Percentiles rank a stretch among this genome's conserved stretches.
These are phyloP conservation scores for Strigomonas culicis DNA, from an alignment of 208 protist species.

Conservation along the genomic window DNA sequence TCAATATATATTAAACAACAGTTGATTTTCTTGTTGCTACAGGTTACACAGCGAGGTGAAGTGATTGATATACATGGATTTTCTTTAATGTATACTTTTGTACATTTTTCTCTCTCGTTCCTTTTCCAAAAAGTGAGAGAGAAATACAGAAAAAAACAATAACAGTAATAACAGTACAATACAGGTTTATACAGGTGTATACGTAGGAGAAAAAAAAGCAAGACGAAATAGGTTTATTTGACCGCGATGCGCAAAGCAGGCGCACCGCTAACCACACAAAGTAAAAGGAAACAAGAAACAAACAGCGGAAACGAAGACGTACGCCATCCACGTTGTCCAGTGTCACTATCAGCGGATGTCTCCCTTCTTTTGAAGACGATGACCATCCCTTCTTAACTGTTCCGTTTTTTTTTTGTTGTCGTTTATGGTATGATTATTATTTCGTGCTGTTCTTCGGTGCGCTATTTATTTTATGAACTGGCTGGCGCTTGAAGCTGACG, in stretches of 20 bases:
- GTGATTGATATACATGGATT: not conserved
- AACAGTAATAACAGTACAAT: not conserved
- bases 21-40: not conserved
- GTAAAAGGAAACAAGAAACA: constrained; percentile 3
- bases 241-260: not conserved
- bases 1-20: not conserved
- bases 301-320: not conserved
- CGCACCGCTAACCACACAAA: not conserved
- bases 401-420: not conserved
- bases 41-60: not conserved
- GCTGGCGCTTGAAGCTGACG: not conserved
- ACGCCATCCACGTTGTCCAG: too few species aligned
- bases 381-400: too few species aligned
- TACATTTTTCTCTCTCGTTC: not conserved
- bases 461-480: not conserved
- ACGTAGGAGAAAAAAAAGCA: constrained; percentile 13
- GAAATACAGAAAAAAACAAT: constrained; percentile 11
- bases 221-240: not conserved
- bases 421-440: not conserved
- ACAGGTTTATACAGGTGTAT: constrained; percentile 10
- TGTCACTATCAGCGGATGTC: too few species aligned
- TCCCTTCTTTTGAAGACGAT: too few species aligned
- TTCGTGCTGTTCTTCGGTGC: constrained; percentile 1
- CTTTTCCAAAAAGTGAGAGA: constrained; percentile 1
- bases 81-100: constrained; percentile 7